A percentile compares a stretch with the other conserved stretches of the same genome.
These are phyloP conservation scores for Carallia brachiata DNA, from an alignment of 345 rosid genomes.

Conservation along the genomic window DNA sequence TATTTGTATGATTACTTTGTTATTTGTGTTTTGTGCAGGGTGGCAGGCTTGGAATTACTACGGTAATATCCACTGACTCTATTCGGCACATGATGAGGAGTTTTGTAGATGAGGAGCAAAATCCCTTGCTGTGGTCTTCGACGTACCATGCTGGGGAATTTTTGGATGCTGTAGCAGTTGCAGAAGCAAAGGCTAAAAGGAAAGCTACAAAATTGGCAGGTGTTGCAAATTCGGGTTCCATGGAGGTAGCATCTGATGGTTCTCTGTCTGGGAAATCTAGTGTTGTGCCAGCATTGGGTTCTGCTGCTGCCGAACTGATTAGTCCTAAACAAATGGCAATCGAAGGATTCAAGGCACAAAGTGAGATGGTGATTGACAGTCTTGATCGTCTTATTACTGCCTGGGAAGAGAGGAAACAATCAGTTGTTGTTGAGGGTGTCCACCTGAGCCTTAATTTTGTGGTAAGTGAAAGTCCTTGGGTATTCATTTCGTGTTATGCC, in stretches of 20 bases:
- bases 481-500: constrained; percentile 6
- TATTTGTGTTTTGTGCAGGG: constrained; percentile 37
- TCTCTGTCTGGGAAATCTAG: constrained; percentile 47
- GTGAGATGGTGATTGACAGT: constrained; percentile 99
- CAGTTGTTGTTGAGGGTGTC: constrained; percentile 98
- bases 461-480: constrained; percentile 41
- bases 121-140: constrained; percentile 98
- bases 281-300: constrained; percentile 34
- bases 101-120: constrained; percentile 82
- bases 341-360: constrained; percentile 97
- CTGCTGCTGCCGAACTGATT: constrained; percentile 41
- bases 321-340: constrained; percentile 91
- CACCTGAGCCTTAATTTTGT: constrained; percentile 98
- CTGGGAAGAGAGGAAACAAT: constrained; percentile 97
- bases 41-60: constrained; percentile 85
- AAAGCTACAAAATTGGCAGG: constrained; percentile 66
- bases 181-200: constrained; percentile 81
- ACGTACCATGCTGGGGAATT: constrained; percentile 97
- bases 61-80: constrained; percentile 93
- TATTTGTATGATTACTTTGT: background rate
- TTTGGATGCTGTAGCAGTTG: constrained; percentile 90
- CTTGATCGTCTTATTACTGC: constrained; percentile 94
- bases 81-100: constrained; percentile 99
- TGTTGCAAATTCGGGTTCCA: constrained; percentile 34
- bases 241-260: constrained; percentile 42